These are phyloP conservation scores for Globisporangium viniferum DNA, from an alignment of 352 stramenopile genomes.

Conservation along the genomic window DNA sequence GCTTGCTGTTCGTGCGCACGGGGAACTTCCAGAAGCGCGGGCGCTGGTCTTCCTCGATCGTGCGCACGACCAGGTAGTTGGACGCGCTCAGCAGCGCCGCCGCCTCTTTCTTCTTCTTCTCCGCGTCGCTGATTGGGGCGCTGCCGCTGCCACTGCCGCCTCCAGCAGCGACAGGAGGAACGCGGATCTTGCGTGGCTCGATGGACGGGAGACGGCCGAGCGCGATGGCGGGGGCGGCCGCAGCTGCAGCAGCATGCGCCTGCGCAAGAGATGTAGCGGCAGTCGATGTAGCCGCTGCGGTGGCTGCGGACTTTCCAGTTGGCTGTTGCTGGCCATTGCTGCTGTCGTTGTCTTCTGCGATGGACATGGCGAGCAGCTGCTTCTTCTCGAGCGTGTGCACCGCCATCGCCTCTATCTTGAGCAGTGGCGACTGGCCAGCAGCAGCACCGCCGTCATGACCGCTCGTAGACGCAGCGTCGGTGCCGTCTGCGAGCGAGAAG, in stretches of 20 bases:
- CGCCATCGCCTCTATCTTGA: constrained; percentile 56
- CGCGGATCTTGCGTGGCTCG: constrained; percentile 15
- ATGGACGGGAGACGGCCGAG: constrained; percentile 14
- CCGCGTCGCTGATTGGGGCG: neutral
- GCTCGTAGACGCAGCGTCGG: neutral
- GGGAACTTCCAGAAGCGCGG: constrained; percentile 71
- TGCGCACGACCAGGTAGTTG: constrained; percentile 68
- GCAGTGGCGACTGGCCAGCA: neutral
- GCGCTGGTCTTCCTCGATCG: constrained; percentile 70
- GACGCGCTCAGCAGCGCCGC: constrained; percentile 7
- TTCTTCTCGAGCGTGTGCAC: constrained; percentile 71
- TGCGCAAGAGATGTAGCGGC: neutral
- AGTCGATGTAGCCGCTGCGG: neutral
- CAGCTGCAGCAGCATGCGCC: neutral
- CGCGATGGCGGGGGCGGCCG: constrained; percentile 12
- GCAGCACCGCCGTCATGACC: neutral
- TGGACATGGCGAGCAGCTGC: constrained; percentile 65
- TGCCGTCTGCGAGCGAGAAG: constrained; percentile 27
- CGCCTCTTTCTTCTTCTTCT: constrained; percentile 8
- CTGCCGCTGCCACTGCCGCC: too few relatives aligned
- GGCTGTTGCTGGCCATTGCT: neutral
- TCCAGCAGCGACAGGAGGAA: neutral
- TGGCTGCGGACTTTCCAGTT: neutral
- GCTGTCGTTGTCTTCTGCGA: constrained; percentile 19
- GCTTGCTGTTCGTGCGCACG: constrained; percentile 60